Percentiles rank a stretch among this genome's conserved stretches.
Evolutionary conservation across 108 stramenopile species (phyloP).

Genomic region (Discostella stelligeroides): DNA sequence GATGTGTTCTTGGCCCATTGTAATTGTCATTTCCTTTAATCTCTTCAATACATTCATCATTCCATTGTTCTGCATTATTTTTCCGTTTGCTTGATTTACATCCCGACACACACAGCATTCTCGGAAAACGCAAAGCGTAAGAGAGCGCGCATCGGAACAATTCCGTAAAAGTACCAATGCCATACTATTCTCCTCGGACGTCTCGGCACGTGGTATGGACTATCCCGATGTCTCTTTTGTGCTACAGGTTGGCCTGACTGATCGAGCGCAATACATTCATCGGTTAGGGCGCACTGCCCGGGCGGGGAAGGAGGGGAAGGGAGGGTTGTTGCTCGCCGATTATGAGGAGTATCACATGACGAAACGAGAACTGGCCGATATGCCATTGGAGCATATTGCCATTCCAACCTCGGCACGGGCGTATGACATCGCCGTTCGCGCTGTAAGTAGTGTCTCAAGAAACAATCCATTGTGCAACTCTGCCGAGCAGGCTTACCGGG

Average conservation of each 20-base stretch:
- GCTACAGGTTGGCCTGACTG: conserved; percentile 80
- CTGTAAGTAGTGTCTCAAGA: not conserved
- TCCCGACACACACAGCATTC: too few relatives aligned
- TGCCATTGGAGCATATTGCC: conserved; percentile 40
- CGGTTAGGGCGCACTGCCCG: conserved; percentile 92
- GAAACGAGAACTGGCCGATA: conserved; percentile 46
- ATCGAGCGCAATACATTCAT: conserved; percentile 90
- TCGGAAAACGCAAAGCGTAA: conserved; percentile 74
- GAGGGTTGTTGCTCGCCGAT: conserved; percentile 52
- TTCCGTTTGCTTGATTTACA: too few relatives aligned
- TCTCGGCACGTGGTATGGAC: conserved; percentile 88
- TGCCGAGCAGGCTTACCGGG: conserved; percentile 61
- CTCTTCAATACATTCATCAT: too few relatives aligned
- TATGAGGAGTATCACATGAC: conserved; percentile 55
- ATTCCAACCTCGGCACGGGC: conserved; percentile 21
- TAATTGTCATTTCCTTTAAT: too few relatives aligned
- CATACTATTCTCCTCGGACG: conserved; percentile 83
- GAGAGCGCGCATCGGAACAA: conserved; percentile 61
- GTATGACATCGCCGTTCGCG: not conserved
- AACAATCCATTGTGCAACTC: conserved; percentile 22
- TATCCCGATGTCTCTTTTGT: conserved; percentile 82
- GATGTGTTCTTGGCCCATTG: too few relatives aligned
- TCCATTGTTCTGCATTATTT: too few relatives aligned
- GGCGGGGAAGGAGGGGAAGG: conserved; percentile 71
- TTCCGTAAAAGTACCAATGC: conserved; percentile 58